phyloP scores from a whole-genome alignment of 2,329 filamentous ascomycete species.

The Drechslerella dactyloides region DNA sequence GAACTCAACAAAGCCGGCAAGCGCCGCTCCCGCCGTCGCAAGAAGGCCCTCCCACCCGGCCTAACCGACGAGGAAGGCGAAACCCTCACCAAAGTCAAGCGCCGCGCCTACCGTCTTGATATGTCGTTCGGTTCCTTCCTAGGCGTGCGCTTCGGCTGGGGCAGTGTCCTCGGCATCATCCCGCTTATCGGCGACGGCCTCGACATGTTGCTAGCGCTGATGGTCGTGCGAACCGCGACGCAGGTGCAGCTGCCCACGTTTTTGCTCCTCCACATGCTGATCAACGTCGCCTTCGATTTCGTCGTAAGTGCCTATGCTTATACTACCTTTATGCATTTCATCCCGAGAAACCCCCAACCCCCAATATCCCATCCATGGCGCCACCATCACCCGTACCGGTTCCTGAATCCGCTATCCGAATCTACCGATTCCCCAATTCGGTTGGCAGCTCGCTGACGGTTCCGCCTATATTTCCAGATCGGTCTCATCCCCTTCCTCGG shows the following conservation, averaged over 20 bases:
- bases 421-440: no score
- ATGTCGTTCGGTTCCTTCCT: slow-evolving; percentile 80
- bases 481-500: slow-evolving; percentile 77
- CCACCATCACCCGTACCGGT: not conserved
- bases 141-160: slow-evolving; percentile 87
- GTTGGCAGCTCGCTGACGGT: no score
- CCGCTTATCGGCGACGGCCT: slow-evolving; percentile 78
- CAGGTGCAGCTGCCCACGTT: slow-evolving; percentile 74
- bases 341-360: not conserved
- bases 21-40: slow-evolving; percentile 76
- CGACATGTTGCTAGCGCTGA: slow-evolving; percentile 75
- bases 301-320: slow-evolving; percentile 55
- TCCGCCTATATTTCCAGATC: slow-evolving; percentile 57
- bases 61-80: slow-evolving; percentile 81
- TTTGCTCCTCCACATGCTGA: slow-evolving; percentile 73
- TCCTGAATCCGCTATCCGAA: no score
- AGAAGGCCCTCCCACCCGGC: slow-evolving; percentile 82
- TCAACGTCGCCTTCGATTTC: slow-evolving; percentile 80
- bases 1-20: slow-evolving; percentile 58
- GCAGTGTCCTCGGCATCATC: slow-evolving; percentile 80
- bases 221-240: slow-evolving; percentile 75
- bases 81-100: slow-evolving; percentile 83
- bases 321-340: no score
- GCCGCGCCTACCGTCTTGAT: slow-evolving; percentile 83
- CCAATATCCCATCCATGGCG: not conserved